Evolutionary conservation across 2,329 filamentous ascomycete genomes (phyloP).

Genomic region (Malbranchea cinnamomea): DNA sequence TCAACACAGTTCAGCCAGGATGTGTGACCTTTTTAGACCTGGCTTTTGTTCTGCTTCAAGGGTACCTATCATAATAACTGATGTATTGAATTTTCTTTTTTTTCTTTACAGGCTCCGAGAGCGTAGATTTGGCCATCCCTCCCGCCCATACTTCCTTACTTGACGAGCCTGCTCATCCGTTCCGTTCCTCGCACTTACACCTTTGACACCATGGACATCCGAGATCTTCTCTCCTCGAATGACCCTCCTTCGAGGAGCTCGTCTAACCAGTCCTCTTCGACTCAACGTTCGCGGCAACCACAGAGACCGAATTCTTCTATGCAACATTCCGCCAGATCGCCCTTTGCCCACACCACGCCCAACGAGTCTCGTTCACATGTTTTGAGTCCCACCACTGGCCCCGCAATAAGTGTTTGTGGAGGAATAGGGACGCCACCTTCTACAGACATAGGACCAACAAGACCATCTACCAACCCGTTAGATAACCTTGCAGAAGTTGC

Average conservation of each 20-base stretch:
- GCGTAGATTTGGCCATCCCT: no score
- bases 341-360: slow-evolving; percentile 28
- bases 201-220: slow-evolving; percentile 33
- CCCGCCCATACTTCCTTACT: no score
- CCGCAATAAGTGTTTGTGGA: slow-evolving; percentile 14
- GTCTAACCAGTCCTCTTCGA: slow-evolving; percentile 17
- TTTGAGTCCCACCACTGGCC: slow-evolving; percentile 14
- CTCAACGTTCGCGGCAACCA: slow-evolving; percentile 13
- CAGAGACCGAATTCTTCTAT: slow-evolving; percentile 19
- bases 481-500: slow-evolving; percentile 34
- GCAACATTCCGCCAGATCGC: slow-evolving; percentile 25
- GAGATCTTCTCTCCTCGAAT: slow-evolving; percentile 30
- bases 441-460: slow-evolving; percentile 19
- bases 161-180: no score
- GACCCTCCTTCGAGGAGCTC: no score
- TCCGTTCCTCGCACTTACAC: no score
- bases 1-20: no score
- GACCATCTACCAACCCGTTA: slow-evolving; percentile 32
- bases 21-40: no score
- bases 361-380: no score
- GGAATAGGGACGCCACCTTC: slow-evolving; percentile 23
- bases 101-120: no score
- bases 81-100: no score
- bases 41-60: no score
- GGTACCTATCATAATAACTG: no score